Evolutionary conservation across 73 alveolate genomes (phyloP).

Genomic region (Paramecium tetraurelia): DNA sequence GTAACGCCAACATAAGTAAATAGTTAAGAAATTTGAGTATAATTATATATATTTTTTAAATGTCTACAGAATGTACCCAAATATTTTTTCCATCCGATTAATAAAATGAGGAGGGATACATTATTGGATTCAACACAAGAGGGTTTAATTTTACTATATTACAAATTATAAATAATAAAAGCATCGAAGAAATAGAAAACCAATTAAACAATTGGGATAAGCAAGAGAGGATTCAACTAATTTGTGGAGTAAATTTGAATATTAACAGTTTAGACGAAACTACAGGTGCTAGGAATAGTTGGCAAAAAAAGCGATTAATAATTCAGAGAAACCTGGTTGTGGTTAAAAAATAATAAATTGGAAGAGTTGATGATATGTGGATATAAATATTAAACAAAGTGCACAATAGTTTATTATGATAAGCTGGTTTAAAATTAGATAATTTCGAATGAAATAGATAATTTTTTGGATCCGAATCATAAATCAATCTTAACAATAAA

Average conservation of each 20-base stretch:
- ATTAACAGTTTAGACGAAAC: not conserved
- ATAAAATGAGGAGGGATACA: conserved; percentile 53
- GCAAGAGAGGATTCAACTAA: conserved; percentile 3
- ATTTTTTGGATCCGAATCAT: not conserved
- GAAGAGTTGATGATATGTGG: conserved; percentile 54
- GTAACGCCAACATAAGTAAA: conserved; percentile 15
- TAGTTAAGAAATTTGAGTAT: not conserved
- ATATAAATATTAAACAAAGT: conserved; percentile 48
- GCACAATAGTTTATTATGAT: conserved; percentile 30
- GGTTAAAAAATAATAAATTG: conserved; percentile 38
- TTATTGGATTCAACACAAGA: conserved; percentile 56
- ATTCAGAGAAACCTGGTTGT: conserved; percentile 41
- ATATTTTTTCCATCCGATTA: conserved; percentile 47
- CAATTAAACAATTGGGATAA: not conserved
- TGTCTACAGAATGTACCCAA: conserved; percentile 49
- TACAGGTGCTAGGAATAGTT: conserved; percentile 52
- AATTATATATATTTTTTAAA: not conserved
- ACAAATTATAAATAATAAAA: not conserved
- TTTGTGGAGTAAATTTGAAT: conserved; percentile 4
- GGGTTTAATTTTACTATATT: conserved; percentile 59
- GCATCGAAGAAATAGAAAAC: conserved; percentile 40
- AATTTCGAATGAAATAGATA: not conserved
- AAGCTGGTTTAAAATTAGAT: not conserved
- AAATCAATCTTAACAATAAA: not conserved
- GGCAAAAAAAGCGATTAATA: not conserved